Evolutionary conservation across 2,329 filamentous ascomycete species (phyloP), one percentile per base, ranked within the genome.

Genomic region (Cladosporium sp.): DNA sequence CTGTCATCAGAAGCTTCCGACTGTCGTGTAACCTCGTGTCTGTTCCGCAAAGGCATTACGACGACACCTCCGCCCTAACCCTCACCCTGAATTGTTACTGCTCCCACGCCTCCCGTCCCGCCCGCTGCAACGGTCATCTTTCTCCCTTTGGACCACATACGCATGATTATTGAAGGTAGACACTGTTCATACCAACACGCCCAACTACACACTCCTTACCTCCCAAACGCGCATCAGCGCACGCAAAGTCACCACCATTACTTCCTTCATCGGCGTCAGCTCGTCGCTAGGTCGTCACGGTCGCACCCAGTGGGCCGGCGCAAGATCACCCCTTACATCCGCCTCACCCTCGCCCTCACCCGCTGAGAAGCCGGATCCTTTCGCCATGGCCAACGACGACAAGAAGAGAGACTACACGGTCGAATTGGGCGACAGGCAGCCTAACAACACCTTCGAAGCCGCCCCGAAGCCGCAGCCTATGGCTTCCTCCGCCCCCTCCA

Each of bases 361-460:
- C 46, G 48, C 40, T 32, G 41, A 50, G 36, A 50, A 43, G 29
- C 32, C 38, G 33, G 35, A 48, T 16, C 48, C 48, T 12, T 39
- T 38, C 9, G 16, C 13, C 58, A 95, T 95, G 89, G 78, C 32
- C 48, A 35, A 85, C 64, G 87, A 93, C 76, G 90, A 91, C 69
- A 94, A 93, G 78, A 93, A 88, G 70, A 85, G 87, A 67, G 87
- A 93, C 67, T 88, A 84, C 64, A 73, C 79, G 55, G 78, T 88
- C 66, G 81, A 85, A 61, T 81, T 88, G 75, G 79, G 80, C 62
- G 84, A 86, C 53, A 75, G 77, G 57, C 71, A 74, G 61, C 67
- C 71, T 51, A 72, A 70, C 58, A 78, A 78, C 54, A 53, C 58
- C 48, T 74, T 72, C 58, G 69, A 69, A 33, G 57, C 63, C 38